These are phyloP conservation scores for Aspergillus sp. DNA, from an alignment of 2,329 filamentous ascomycete genomes.

Conservation along the genomic window DNA sequence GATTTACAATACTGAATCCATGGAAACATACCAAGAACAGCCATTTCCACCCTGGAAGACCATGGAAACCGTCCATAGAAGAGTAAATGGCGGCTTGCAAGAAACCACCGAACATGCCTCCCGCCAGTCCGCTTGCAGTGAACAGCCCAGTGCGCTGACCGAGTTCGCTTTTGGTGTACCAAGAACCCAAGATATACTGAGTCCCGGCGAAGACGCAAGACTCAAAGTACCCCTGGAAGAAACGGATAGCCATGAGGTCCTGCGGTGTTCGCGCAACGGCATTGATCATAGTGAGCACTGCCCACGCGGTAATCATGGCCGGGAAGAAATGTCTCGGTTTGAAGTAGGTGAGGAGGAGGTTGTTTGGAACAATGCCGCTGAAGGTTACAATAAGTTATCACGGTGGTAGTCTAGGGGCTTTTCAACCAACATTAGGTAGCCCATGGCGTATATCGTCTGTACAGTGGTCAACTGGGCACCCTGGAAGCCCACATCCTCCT, in stretches of 20 bases:
- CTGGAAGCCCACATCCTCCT: slow-evolving; percentile 32
- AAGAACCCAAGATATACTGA: slow-evolving; percentile 42
- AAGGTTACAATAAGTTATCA: too few relatives aligned
- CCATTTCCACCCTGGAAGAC: slow-evolving; percentile 5
- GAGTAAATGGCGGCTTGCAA: slow-evolving; percentile 4
- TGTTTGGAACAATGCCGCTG: slow-evolving; percentile 23
- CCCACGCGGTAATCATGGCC: slow-evolving; percentile 32
- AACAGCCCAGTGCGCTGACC: slow-evolving; percentile 4
- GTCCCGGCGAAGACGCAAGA: slow-evolving; percentile 34
- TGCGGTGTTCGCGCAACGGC: slow-evolving; percentile 29
- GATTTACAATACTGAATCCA: neutral
- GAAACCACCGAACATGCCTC: slow-evolving; percentile 6
- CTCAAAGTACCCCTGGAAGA: slow-evolving; percentile 37
- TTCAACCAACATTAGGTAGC: slow-evolving; percentile 18
- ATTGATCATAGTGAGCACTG: slow-evolving; percentile 32
- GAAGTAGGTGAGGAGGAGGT: slow-evolving; percentile 27
- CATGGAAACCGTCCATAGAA: neutral
- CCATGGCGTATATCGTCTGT: slow-evolving; percentile 27
- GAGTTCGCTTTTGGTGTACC: slow-evolving; percentile 39
- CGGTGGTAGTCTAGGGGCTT: too few relatives aligned
- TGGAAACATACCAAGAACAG: slow-evolving; percentile 2
- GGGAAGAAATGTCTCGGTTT: slow-evolving; percentile 29
- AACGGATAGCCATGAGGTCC: slow-evolving; percentile 37
- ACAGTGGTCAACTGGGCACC: slow-evolving; percentile 31
- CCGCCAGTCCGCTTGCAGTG: neutral